Base-by-base conservation (phyloP, 768 basidiomycete genomes). In the Mycena amicta region DNA sequence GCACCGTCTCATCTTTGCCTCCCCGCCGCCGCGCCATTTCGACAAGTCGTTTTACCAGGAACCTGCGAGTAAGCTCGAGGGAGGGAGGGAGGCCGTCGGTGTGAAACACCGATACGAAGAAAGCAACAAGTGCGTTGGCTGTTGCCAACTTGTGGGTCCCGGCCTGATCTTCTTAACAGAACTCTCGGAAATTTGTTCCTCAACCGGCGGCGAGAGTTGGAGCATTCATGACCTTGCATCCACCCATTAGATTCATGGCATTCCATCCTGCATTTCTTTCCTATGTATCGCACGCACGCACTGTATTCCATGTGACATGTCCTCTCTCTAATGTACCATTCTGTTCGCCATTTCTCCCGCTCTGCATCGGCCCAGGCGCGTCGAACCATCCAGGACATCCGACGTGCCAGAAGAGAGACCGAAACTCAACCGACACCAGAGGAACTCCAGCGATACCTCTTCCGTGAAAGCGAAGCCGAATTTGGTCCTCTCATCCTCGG, bases 181-280 rank as follows among this genome's bases (percentile, higher is more conserved):
- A 66, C 85, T 11, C 69, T 92, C 39, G 84, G 89, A 31, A 83
- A 82, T 1, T 70, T 88, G 41, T 84, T 92, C 64, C 79, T 90
- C 50, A 85, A 80, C 51, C 83, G 90, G 40, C 80, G 83, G 67
- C 76, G 76, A 30, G 70, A 76, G 50, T 67, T 74, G 40, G 71
- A 52, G 13, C 46, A 22, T 29, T 28, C 25, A 49, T 28, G 27
- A 49, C 47, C 47, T n/a, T n/a, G 6, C 20, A 15, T 45, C 13
- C 43, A 45, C 22, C 43, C 8, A n/a, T n/a, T n/a, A n/a, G n/a
- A n/a, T n/a, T n/a, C n/a, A n/a, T n/a, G n/a, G n/a, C 6, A 45
- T 45, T 45, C 13, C 8, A n/a, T 45, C 6, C 8, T 45, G 22
- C 22, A 15, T 23, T 45, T 45, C 8, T n/a, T 45, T 23, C 18